Base-by-base conservation (phyloP, 129 eudicot species). In the Lactuca sativa region DNA sequence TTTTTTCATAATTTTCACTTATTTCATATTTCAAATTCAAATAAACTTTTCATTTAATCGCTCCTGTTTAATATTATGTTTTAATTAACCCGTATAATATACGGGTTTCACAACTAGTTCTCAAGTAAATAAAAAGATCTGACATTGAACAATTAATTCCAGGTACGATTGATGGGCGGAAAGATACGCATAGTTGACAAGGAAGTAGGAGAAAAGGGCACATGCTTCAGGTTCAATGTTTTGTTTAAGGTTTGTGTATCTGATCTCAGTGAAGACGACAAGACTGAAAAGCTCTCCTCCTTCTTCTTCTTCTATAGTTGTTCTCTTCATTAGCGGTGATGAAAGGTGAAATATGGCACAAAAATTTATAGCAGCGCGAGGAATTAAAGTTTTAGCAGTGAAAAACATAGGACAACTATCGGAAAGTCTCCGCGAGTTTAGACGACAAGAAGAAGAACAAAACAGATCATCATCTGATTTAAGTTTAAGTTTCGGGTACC, bases 151-250 rank as follows among this genome's bases (percentile, higher is more conserved):
- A 17, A 4, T 34, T 68, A 11, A 17, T 65, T 76, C 2, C 72
- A 90, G 97, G 97, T 90, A 18, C 78, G 84, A 13, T 52, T 92
- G 64, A 88, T 92, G 96, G 96, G 95, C 0, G 98, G 98, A 57
- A 96, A 92, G 32, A 92, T 92, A 67, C 66, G 72, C 43, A 84
- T 92, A 37, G 78, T 84, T 58, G 92, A 89, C 70, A 92, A 89
- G 56, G 85, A 78, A 54, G 7, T 62, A 0, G 89, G 85, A 8
- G 83, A 86, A 79, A 89, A 37, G 43, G 98, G 98, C 14, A 84
- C 95, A 31, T 89, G 91, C 54, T 86, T 90, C 76, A 70, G 71
- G 70, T 89, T 89, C 59, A 80, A 43, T 55, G 71, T 41, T 17
- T 8, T 77, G 30, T 62, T 77, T 15, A 63, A 54, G 51, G 81